phyloP scores from a whole-genome alignment of 257 asterid genomes.

The Ehretia macrophylla region DNA sequence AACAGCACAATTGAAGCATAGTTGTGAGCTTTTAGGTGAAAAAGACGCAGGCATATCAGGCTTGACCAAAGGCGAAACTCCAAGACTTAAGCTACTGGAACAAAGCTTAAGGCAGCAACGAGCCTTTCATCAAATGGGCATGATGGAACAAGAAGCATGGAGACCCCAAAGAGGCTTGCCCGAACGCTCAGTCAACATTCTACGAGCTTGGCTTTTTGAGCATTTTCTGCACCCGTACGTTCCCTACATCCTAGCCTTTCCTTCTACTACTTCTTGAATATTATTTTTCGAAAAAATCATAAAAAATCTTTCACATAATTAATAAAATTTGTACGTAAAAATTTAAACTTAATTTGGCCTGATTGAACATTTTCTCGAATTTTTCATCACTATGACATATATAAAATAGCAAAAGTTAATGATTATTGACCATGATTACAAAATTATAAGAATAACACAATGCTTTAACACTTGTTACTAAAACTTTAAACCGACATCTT shows the following conservation, averaged over 20 bases:
- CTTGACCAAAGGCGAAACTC: slow-evolving; percentile 92
- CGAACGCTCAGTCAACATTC: slow-evolving; percentile 82
- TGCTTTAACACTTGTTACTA: too few relatives aligned
- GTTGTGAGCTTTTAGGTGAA: slow-evolving; percentile 76
- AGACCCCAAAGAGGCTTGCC: slow-evolving; percentile 95
- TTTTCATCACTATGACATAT: too few relatives aligned
- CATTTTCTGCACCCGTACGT: slow-evolving; percentile 98
- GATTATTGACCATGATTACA: neutral
- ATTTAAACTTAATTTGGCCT: too few relatives aligned
- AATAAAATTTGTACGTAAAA: neutral
- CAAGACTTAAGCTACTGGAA: slow-evolving; percentile 73
- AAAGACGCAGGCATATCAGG: slow-evolving; percentile 71
- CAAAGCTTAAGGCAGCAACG: slow-evolving; percentile 85
- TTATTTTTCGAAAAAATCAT: neutral
- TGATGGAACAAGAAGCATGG: slow-evolving; percentile 99
- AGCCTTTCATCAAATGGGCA: slow-evolving; percentile 89
- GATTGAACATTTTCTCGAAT: too few relatives aligned
- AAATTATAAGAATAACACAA: neutral
- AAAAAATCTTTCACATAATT: too few relatives aligned
- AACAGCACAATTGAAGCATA: slow-evolving; percentile 58
- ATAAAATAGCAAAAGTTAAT: too few relatives aligned
- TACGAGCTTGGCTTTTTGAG: slow-evolving; percentile 98
- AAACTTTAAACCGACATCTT: neutral
- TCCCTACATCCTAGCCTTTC: neutral
- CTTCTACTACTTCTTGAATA: too few relatives aligned